These are phyloP conservation scores for Ceratocystis harringtonii DNA, from an alignment of 2,329 filamentous ascomycete genomes.

Conservation along the genomic window DNA sequence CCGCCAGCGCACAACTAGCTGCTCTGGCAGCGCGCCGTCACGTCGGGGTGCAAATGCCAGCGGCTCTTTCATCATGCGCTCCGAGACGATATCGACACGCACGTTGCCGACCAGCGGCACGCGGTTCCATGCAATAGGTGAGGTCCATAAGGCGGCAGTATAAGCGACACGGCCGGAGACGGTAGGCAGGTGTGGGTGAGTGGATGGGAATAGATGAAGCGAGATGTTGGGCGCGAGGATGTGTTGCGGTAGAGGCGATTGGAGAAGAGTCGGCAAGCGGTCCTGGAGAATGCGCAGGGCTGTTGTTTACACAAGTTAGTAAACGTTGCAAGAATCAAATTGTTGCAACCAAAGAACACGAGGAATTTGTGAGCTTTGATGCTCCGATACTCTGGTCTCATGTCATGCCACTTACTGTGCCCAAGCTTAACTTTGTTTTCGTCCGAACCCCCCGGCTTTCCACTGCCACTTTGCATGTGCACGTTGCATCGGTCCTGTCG, in stretches of 20 bases:
- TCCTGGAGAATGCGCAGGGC: constrained; percentile 51
- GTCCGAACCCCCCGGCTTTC: constrained; percentile 25
- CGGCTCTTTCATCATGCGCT: constrained; percentile 61
- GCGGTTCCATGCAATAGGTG: constrained; percentile 87
- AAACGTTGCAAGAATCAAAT: no score
- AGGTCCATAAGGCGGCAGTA: constrained; percentile 86
- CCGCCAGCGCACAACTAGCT: constrained; percentile 83
- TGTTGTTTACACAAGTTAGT: constrained; percentile 21
- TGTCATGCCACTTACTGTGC: constrained; percentile 34
- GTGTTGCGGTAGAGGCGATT: constrained; percentile 54
- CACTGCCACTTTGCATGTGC: not conserved
- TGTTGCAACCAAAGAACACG: not conserved
- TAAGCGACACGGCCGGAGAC: constrained; percentile 85
- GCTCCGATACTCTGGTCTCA: no score
- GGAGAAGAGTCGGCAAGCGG: constrained; percentile 50
- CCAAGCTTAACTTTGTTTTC: constrained; percentile 48
- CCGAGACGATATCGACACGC: constrained; percentile 70
- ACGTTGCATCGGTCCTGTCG: not conserved
- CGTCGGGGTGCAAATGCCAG: constrained; percentile 33
- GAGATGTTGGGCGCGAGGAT: constrained; percentile 62
- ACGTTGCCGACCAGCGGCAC: constrained; percentile 86
- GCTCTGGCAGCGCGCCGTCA: constrained; percentile 50
- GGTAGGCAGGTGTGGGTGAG: constrained; percentile 77
- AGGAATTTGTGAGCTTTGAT: not conserved
- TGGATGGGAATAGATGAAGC: constrained; percentile 56